Evolutionary conservation across 495 filamentous ascomycete species (phyloP), one percentile per base, ranked within the genome.

Genomic region (Penicillium maclennaniae): DNA sequence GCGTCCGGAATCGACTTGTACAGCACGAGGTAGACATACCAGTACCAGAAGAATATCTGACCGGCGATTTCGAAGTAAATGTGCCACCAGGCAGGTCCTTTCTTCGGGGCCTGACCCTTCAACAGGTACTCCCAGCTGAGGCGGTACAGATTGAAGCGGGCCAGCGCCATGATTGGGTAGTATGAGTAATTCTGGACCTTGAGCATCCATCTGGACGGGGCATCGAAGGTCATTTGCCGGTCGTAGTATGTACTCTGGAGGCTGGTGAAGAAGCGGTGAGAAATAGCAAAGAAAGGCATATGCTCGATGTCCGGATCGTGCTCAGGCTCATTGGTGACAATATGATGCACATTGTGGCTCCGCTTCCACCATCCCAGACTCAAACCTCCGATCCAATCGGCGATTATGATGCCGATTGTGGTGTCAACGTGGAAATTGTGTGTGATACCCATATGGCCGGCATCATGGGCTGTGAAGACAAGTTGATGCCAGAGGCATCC

Each of bases 251-350:
- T 91, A 47, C 91, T 96, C 47, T 80, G 81, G 21, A 98, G 74
- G 49, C 72, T 84, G 21, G 71, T 74, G 50, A 97, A 81, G 59
- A 97, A 89, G 43, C 89, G 83, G 64, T 95, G 93, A 7, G 87
- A 92, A 49, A 97, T 79, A 56, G 93, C 93, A 66, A 98, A 89
- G 74, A 97, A 92, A 1, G 93, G 93, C 75, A 98, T 85, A 59
- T 96, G 91, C 69, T 98, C 85, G 55, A 97, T 98, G 68, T 98
- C 93, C 1, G 93, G 93, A 65, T 98, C 93, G 68, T 98, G 93
- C 66, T 97, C 93, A 21, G 93, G 89, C 43, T 86, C 87, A 70
- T 98, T 98, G 16, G 93, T 98, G 31, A 98, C 88, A 59, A 98
- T 91, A 60, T 98, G 93, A 66, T 98, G 93, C 23, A 98, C 93